A percentile compares a stretch with the other conserved stretches of the same genome.
Evolutionary conservation across 495 filamentous ascomycete genomes (phyloP).

Genomic region (Talaromyces ruber): DNA sequence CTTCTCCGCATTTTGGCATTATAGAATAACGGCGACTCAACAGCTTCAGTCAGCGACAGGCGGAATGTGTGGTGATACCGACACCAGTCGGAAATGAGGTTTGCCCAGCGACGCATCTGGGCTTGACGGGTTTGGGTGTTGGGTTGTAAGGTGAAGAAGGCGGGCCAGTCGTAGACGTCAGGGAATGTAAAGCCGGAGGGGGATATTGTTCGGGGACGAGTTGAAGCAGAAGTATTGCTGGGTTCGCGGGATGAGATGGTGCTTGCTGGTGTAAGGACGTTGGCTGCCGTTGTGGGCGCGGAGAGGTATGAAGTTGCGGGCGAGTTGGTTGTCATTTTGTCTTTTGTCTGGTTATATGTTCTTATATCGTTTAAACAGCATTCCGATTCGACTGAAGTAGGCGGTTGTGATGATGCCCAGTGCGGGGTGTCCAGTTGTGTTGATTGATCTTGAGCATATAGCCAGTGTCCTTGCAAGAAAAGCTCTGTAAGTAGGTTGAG

Average conservation of each 20-base stretch:
- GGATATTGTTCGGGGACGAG: neutral
- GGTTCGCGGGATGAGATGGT: slow-evolving; percentile 3
- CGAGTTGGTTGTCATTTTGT: neutral
- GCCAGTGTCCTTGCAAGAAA: neutral
- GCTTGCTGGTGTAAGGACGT: slow-evolving; percentile 5
- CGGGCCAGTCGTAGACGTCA: slow-evolving; percentile 40
- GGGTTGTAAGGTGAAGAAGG: slow-evolving; percentile 61
- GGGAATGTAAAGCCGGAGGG: slow-evolving; percentile 28
- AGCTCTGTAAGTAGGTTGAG: neutral
- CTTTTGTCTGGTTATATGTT: neutral
- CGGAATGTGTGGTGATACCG: slow-evolving; percentile 63
- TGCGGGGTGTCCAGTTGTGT: neutral
- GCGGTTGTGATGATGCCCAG: neutral
- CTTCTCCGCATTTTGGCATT: slow-evolving; percentile 45
- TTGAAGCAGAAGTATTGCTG: neutral
- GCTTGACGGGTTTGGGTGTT: slow-evolving; percentile 64
- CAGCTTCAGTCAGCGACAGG: slow-evolving; percentile 54
- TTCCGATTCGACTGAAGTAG: neutral
- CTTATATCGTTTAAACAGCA: neutral
- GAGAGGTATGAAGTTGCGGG: slow-evolving; percentile 2
- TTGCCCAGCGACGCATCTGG: slow-evolving; percentile 77
- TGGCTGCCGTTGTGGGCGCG: slow-evolving; percentile 5
- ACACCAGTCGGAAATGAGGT: slow-evolving; percentile 81
- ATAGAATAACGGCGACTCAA: slow-evolving; percentile 50
- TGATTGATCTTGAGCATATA: neutral